Evolutionary conservation across 257 asterid genomes (phyloP).

Genomic region (Thymus mandschuricus): DNA sequence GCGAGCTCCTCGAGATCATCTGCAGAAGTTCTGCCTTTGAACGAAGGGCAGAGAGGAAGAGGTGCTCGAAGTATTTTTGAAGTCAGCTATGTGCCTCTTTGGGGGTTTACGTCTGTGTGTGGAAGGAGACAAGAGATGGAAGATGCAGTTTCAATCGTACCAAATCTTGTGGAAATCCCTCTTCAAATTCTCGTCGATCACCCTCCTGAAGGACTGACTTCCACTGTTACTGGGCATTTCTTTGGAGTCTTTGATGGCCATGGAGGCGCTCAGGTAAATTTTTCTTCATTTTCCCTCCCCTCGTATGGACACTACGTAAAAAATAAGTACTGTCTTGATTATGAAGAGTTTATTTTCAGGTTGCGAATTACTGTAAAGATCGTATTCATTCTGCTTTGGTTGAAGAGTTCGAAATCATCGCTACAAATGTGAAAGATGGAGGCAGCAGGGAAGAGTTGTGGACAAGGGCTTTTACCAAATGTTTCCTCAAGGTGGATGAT

Average conservation of each 20-base stretch:
- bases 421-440: slow-evolving; percentile 36
- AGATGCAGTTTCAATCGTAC: slow-evolving; percentile 69
- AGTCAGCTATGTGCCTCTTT: slow-evolving; percentile 76
- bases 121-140: slow-evolving; percentile 98
- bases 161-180: slow-evolving; percentile 71
- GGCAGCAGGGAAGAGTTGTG: slow-evolving; percentile 46
- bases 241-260: slow-evolving; percentile 98
- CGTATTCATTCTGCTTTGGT: slow-evolving; percentile 70
- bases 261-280: slow-evolving; percentile 86
- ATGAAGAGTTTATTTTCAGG: slow-evolving; percentile 47
- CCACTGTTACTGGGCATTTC: slow-evolving; percentile 73
- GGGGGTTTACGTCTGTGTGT: slow-evolving; percentile 82
- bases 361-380: slow-evolving; percentile 83
- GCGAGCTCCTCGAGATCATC: slow-evolving; percentile 29
- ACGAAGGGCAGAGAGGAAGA: slow-evolving; percentile 16
- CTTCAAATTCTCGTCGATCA: slow-evolving; percentile 66
- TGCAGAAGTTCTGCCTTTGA: too few species aligned
- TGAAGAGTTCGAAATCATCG: slow-evolving; percentile 62
- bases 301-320: background rate
- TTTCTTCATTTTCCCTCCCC: background rate
- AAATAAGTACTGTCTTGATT: background rate
- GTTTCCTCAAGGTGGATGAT: slow-evolving; percentile 81
- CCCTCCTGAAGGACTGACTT: slow-evolving; percentile 48
- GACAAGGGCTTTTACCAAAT: slow-evolving; percentile 65
- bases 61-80: slow-evolving; percentile 72